These are phyloP conservation scores for Exutisphaerella laricina DNA, from an alignment of 2,329 filamentous ascomycete species.

Conservation along the genomic window DNA sequence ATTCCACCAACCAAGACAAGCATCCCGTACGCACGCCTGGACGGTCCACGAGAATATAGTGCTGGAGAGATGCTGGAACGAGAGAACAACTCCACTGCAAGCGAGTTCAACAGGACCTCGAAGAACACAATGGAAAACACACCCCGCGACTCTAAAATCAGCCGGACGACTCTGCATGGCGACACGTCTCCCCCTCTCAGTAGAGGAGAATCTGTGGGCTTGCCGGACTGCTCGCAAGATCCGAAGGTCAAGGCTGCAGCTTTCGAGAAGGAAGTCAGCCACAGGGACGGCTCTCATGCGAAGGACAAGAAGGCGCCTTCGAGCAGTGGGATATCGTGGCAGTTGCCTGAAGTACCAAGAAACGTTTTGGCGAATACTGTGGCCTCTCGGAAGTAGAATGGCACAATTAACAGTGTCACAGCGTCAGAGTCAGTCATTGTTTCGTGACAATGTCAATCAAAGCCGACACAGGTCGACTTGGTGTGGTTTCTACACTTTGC, in stretches of 20 bases:
- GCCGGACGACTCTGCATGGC: background rate
- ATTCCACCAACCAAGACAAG: background rate
- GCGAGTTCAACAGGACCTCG: background rate
- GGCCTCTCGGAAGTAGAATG: too few species aligned
- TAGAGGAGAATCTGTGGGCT: conserved; percentile 1
- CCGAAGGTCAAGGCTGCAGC: conserved; percentile 1
- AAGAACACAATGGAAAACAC: background rate
- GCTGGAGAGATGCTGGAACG: background rate
- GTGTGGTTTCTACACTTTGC: too few species aligned
- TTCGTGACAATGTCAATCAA: too few species aligned
- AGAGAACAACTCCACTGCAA: background rate
- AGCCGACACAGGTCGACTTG: too few species aligned
- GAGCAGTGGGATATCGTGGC: too few species aligned
- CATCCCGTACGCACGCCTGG: background rate
- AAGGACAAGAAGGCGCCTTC: too few species aligned
- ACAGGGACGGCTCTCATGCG: too few species aligned
- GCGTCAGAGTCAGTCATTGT: too few species aligned
- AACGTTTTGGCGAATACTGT: too few species aligned
- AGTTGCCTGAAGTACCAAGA: too few species aligned
- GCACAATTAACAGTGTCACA: too few species aligned
- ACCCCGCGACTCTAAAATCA: conserved; percentile 1
- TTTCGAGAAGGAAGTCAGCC: conserved; percentile 2
- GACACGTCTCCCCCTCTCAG: background rate
- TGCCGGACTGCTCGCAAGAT: conserved; percentile 3
- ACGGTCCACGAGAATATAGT: background rate